These are phyloP conservation scores for Thelonectria discophora DNA, from an alignment of 2,329 filamentous ascomycete genomes.

Conservation along the genomic window DNA sequence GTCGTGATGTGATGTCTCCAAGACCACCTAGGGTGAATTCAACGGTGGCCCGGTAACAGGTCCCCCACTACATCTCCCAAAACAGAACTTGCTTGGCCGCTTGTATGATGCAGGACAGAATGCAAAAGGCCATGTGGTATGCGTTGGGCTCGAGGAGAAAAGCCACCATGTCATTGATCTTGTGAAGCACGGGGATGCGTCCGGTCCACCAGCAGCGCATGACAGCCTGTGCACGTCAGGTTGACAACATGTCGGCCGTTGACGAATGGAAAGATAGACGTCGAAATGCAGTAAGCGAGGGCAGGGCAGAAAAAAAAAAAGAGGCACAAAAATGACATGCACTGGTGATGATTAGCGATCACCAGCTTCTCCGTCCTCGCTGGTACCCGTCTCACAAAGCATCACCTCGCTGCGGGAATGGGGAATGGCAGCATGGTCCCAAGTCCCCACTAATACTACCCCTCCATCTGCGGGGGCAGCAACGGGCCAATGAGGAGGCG, in stretches of 20 bases:
- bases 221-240: no score
- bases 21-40: not conserved
- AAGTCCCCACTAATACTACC: conserved; percentile 23
- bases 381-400: not conserved
- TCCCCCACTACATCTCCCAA: not conserved
- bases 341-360: conserved; percentile 5
- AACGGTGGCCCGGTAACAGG: not conserved
- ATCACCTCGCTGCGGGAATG: not conserved
- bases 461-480: conserved; percentile 8
- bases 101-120: not conserved
- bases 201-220: no score
- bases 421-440: not conserved
- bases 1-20: not conserved
- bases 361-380: not conserved
- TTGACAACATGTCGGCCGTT: no score
- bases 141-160: not conserved
- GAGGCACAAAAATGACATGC: conserved; percentile 8
- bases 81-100: not conserved
- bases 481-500: conserved; percentile 11
- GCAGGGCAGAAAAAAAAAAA: not conserved
- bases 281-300: no score
- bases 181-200: no score
- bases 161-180: not conserved
- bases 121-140: not conserved
- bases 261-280: no score